phyloP scores from a whole-genome alignment of 805 yeast species.

The Cyberlindnera suaveolens region DNA sequence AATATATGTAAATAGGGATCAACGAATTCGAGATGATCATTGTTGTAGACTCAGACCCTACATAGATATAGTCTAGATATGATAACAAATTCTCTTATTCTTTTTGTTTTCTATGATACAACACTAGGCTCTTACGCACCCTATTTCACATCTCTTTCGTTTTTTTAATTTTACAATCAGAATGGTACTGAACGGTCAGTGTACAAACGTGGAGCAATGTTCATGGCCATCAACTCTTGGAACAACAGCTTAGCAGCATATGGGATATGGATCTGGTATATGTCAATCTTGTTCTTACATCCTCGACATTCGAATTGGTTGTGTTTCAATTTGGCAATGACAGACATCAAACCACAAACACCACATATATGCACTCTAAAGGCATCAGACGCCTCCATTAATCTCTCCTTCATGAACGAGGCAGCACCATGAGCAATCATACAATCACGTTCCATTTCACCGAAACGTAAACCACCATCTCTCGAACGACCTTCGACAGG shows the following conservation, averaged over 20 bases:
- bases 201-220: slow-evolving; percentile 92
- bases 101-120: neutral
- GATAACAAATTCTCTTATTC: neutral
- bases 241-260: slow-evolving; percentile 96
- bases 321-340: slow-evolving; percentile 94
- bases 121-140: neutral
- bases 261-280: slow-evolving; percentile 95
- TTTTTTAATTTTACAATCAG: slow-evolving; percentile 4
- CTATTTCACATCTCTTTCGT: neutral
- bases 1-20: neutral
- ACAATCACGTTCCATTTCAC: slow-evolving; percentile 99
- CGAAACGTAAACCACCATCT: slow-evolving; percentile 98
- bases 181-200: slow-evolving; percentile 77
- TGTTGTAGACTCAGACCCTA: neutral
- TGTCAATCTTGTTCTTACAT: slow-evolving; percentile 96
- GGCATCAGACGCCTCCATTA: slow-evolving; percentile 99
- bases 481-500: slow-evolving; percentile 99
- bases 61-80: neutral
- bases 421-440: slow-evolving; percentile 99
- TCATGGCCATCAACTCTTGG: slow-evolving; percentile 99
- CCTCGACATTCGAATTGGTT: slow-evolving; percentile 98
- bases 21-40: neutral
- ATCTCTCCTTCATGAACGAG: slow-evolving; percentile 92
- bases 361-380: slow-evolving; percentile 98
- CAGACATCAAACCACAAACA: slow-evolving; percentile 96